Conservation (phyloP, 768 basidiomycete species). For the Boletus barrowsii region DNA sequence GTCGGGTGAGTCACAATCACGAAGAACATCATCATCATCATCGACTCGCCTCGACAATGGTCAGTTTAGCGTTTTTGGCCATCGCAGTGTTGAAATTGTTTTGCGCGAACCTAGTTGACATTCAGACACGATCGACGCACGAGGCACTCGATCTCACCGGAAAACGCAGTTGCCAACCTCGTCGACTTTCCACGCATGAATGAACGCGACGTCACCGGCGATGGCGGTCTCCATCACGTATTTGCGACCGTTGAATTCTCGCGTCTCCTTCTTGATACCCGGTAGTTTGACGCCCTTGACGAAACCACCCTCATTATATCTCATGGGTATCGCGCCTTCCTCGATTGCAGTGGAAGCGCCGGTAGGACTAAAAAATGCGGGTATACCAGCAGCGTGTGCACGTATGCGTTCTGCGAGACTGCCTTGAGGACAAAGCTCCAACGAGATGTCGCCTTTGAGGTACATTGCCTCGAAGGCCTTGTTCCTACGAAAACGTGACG, state of each 20-base stretch:
- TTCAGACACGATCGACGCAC: neutral
- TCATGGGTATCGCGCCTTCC: slow-evolving; percentile 71
- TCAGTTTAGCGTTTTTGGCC: slow-evolving; percentile 86
- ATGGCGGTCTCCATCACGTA: slow-evolving; percentile 83
- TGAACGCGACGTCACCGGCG: slow-evolving; percentile 77
- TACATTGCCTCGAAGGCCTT: slow-evolving; percentile 83
- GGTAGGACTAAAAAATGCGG: slow-evolving; percentile 92
- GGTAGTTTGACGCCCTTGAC: slow-evolving; percentile 64
- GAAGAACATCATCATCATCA: slow-evolving; percentile 1
- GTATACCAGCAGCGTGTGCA: slow-evolving; percentile 87
- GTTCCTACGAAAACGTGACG: slow-evolving; percentile 50
- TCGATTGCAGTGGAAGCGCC: slow-evolving; percentile 85
- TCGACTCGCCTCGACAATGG: slow-evolving; percentile 77
- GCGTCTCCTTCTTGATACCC: slow-evolving; percentile 73
- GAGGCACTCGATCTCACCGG: slow-evolving; percentile 45
- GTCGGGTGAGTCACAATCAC: neutral
- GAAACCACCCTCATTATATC: slow-evolving; percentile 76
- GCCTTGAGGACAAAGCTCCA: slow-evolving; percentile 91
- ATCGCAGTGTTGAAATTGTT: slow-evolving; percentile 87
- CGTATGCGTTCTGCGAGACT: slow-evolving; percentile 86
- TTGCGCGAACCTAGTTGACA: slow-evolving; percentile 61
- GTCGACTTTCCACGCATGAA: slow-evolving; percentile 91
- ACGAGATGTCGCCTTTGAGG: slow-evolving; percentile 73
- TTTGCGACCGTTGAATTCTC: slow-evolving; percentile 73
- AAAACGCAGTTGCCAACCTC: slow-evolving; percentile 90